These are phyloP conservation scores for Fusarium sp. DNA, from an alignment of 2,329 filamentous ascomycete genomes.

Conservation along the genomic window DNA sequence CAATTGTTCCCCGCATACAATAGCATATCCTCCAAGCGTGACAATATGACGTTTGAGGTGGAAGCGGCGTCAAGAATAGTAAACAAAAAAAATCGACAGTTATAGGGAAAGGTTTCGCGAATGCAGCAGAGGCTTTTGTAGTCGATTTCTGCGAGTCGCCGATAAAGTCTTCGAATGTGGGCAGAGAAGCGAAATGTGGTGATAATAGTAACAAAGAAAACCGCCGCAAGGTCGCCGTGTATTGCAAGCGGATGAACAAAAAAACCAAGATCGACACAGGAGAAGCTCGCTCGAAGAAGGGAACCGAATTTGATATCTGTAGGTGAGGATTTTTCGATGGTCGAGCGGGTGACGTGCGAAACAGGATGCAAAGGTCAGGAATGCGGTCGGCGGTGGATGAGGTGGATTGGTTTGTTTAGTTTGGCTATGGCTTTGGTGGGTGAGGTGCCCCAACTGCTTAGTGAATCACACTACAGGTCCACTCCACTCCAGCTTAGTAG, in stretches of 20 bases:
- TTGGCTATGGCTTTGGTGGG: slow-evolving; percentile 28
- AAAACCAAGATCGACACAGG: slow-evolving; percentile 23
- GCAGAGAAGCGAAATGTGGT: slow-evolving; percentile 33
- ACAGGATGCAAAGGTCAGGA: slow-evolving; percentile 47
- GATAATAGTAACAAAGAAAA: slow-evolving; percentile 29
- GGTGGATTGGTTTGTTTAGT: slow-evolving; percentile 40
- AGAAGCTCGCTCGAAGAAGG: slow-evolving; percentile 14
- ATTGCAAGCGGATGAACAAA: slow-evolving; percentile 14
- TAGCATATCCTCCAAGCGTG: slow-evolving; percentile 42
- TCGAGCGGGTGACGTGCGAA: slow-evolving; percentile 46
- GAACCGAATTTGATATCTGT: slow-evolving; percentile 28
- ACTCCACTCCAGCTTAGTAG: slow-evolving; percentile 9
- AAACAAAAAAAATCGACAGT: slow-evolving; percentile 24
- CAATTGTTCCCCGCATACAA: slow-evolving; percentile 41
- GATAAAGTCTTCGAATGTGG: slow-evolving; percentile 28
- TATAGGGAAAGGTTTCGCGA: slow-evolving; percentile 19
- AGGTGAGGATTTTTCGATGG: slow-evolving; percentile 29
- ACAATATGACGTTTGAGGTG: slow-evolving; percentile 5
- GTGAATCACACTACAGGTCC: slow-evolving; percentile 30
- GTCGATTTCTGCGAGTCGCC: slow-evolving; percentile 19
- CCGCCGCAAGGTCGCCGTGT: slow-evolving; percentile 24
- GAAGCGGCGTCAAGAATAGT: slow-evolving; percentile 6
- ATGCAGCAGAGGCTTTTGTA: slow-evolving; percentile 17
- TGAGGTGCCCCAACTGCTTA: neutral
- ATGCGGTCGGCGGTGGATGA: slow-evolving; percentile 43